Conservation (phyloP, 2,329 filamentous ascomycete genomes). For the Phyllachora maydis region DNA sequence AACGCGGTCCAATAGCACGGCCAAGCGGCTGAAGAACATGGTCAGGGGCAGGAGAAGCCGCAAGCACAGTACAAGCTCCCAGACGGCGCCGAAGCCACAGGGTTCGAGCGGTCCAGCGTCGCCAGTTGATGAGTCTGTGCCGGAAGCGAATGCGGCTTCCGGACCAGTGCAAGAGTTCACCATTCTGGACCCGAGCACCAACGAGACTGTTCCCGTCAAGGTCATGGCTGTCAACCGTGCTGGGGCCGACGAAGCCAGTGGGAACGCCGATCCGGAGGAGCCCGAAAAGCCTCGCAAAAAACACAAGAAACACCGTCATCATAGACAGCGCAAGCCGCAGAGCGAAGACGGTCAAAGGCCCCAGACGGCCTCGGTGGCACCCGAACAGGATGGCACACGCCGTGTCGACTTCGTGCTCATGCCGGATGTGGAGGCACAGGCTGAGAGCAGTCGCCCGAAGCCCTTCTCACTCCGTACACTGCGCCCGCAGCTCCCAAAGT, state of each 20-base stretch:
- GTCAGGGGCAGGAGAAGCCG: conserved; percentile 41
- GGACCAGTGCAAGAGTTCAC: too few species aligned
- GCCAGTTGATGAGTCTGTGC: too few species aligned
- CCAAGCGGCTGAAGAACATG: conserved; percentile 42
- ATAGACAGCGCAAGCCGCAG: conserved; percentile 15
- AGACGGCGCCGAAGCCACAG: too few species aligned
- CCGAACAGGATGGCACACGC: conserved; percentile 6
- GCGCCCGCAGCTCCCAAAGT: too few species aligned
- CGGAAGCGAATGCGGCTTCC: too few species aligned
- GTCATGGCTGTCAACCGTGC: conserved; percentile 3
- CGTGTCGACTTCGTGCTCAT: conserved; percentile 22
- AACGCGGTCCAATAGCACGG: conserved; percentile 21
- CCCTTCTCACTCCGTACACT: conserved; percentile 17
- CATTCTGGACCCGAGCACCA: too few species aligned
- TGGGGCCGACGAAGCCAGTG: conserved; percentile 4
- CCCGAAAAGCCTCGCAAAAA: conserved; percentile 4
- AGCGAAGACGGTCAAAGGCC: too few species aligned
- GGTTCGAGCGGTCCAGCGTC: too few species aligned
- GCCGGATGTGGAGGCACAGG: conserved; percentile 11
- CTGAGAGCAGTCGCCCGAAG: conserved; percentile 9
- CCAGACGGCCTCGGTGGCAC: background rate
- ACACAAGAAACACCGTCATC: conserved; percentile 14
- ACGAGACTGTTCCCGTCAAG: too few species aligned
- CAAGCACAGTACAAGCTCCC: too few species aligned
- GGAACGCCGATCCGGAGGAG: conserved; percentile 4